A percentile compares a stretch with the other conserved stretches of the same genome.
Evolutionary conservation across 2,329 filamentous ascomycete genomes (phyloP).

Genomic region (Exophiala viscosa): DNA sequence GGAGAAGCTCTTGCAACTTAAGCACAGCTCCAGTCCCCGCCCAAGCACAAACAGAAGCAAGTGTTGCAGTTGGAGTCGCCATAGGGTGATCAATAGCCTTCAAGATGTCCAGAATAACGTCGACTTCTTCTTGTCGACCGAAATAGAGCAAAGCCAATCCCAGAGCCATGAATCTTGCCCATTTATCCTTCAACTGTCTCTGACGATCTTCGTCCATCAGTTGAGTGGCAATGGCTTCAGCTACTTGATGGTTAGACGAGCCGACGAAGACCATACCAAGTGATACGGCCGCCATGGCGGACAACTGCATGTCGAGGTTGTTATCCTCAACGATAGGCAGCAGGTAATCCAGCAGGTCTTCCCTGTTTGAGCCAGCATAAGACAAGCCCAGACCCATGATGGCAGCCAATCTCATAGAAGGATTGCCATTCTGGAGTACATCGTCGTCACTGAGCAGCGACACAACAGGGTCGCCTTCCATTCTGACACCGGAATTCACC

Average conservation of each 20-base stretch:
- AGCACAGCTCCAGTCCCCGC: constrained; percentile 94
- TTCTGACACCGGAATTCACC: constrained; percentile 84
- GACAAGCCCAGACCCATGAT: constrained; percentile 96
- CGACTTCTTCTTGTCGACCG: constrained; percentile 96
- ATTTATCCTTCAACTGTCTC: constrained; percentile 92
- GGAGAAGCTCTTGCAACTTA: constrained; percentile 93
- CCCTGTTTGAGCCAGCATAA: constrained; percentile 91
- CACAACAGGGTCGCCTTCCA: constrained; percentile 85
- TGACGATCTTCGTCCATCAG: constrained; percentile 90
- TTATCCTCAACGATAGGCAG: constrained; percentile 84
- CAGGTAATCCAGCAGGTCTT: constrained; percentile 78
- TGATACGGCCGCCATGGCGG: constrained; percentile 89
- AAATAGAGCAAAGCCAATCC: constrained; percentile 93
- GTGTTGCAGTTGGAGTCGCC: constrained; percentile 89
- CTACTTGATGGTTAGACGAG: constrained; percentile 85
- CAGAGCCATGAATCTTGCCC: constrained; percentile 93
- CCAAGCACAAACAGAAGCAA: constrained; percentile 97
- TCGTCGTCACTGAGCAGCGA: constrained; percentile 78
- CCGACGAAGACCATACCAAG: constrained; percentile 90
- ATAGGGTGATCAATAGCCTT: constrained; percentile 97
- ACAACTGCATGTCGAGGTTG: constrained; percentile 85
- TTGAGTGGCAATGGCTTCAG: constrained; percentile 85
- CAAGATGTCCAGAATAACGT: constrained; percentile 91
- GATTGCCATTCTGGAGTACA: constrained; percentile 73
- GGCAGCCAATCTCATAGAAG: constrained; percentile 72